Conservation (phyloP, 352 stramenopile species). For the Globisporangium nagaii region DNA sequence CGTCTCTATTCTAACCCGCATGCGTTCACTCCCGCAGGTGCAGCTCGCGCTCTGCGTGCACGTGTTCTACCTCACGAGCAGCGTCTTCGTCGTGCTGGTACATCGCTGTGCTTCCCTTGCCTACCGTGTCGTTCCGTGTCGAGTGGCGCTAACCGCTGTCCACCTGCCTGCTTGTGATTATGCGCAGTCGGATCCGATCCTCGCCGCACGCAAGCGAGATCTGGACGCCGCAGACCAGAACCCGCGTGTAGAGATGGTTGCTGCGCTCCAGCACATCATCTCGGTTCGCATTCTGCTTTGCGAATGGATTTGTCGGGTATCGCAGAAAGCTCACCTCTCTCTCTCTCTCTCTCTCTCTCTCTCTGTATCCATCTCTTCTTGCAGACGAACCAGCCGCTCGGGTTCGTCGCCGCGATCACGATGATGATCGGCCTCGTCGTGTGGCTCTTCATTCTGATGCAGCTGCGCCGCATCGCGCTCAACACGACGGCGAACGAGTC, state of each 20-base stretch:
- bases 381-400: constrained; percentile 58
- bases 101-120: neutral
- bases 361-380: neutral
- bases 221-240: neutral
- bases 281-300: constrained; percentile 18
- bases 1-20: neutral
- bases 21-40: constrained; percentile 14
- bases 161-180: too few relatives aligned
- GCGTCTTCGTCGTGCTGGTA: constrained; percentile 53
- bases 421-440: constrained; percentile 56
- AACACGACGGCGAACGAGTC: constrained; percentile 79
- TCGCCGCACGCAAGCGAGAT: constrained; percentile 4
- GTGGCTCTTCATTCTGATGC: constrained; percentile 70
- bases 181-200: constrained; percentile 30
- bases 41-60: constrained; percentile 44
- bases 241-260: constrained; percentile 16
- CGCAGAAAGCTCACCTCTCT: neutral
- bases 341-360: neutral
- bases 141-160: too few relatives aligned
- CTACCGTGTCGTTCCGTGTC: too few relatives aligned
- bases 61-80: constrained; percentile 43
- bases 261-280: constrained; percentile 52
- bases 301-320: too few relatives aligned
- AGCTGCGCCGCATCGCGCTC: constrained; percentile 60
- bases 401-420: constrained; percentile 60